phyloP scores from a whole-genome alignment of 805 yeast genomes.

The Spathaspora boniae region DNA sequence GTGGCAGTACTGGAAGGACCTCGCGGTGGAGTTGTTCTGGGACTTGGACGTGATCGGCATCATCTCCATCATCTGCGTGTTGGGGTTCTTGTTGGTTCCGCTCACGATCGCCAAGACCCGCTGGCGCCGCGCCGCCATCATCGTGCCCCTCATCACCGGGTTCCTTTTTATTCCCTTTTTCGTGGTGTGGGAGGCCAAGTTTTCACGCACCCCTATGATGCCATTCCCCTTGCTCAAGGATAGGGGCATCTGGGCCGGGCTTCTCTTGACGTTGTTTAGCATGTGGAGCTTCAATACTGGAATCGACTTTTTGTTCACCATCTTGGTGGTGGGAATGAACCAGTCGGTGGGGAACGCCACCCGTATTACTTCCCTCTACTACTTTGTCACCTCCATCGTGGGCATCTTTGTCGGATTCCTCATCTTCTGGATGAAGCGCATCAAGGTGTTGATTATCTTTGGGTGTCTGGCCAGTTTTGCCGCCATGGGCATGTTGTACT shows the following conservation, averaged over 20 bases:
- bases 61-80: conserved; percentile 46
- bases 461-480: conserved; percentile 57
- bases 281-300: conserved; percentile 67
- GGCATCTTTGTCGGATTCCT: conserved; percentile 56
- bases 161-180: conserved; percentile 55
- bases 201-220: conserved; percentile 55
- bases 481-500: conserved; percentile 56
- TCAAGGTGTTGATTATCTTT: conserved; percentile 56
- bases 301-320: conserved; percentile 64
- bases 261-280: conserved; percentile 52
- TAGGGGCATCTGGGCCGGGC: conserved; percentile 70
- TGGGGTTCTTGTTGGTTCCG: conserved; percentile 68
- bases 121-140: conserved; percentile 60
- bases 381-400: conserved; percentile 61
- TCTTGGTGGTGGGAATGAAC: conserved; percentile 58
- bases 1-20: conserved; percentile 1
- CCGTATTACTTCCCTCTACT: conserved; percentile 56
- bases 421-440: conserved; percentile 43
- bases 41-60: conserved; percentile 63
- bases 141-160: conserved; percentile 70
- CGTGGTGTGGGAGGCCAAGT: conserved; percentile 51
- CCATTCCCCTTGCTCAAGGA: conserved; percentile 59
- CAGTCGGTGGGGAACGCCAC: conserved; percentile 61
- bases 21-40: conserved; percentile 54
- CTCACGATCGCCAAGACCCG: conserved; percentile 52